Evolutionary conservation across 306 rosid genomes (phyloP).

Genomic region (Quercus agrifolia): DNA sequence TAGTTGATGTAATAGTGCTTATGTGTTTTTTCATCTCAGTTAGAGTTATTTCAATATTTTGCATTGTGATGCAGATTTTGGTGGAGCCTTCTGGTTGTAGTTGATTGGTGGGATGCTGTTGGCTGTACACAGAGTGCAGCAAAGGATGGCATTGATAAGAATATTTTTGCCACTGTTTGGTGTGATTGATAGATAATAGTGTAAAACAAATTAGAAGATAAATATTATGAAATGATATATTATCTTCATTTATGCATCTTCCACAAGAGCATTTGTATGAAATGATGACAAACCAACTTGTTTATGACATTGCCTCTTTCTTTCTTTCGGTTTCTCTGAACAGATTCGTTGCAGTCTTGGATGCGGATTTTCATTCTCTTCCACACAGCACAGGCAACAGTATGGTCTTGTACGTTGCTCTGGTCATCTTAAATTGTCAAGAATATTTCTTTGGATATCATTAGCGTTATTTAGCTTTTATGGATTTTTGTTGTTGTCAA

Average conservation of each 20-base stretch:
- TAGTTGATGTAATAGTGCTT: slow-evolving; percentile 11
- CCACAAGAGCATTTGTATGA: background rate
- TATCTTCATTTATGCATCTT: slow-evolving; percentile 3
- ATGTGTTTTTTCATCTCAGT: slow-evolving; percentile 1
- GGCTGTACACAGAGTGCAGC: slow-evolving; percentile 99
- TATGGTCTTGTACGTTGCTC: slow-evolving; percentile 87
- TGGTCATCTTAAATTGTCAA: slow-evolving; percentile 12
- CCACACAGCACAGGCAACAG: slow-evolving; percentile 91
- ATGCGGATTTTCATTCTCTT: slow-evolving; percentile 98
- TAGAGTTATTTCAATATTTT: slow-evolving; percentile 12
- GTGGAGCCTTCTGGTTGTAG: slow-evolving; percentile 99
- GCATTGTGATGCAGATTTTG: slow-evolving; percentile 65
- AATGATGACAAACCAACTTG: slow-evolving; percentile 11
- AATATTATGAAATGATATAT: background rate
- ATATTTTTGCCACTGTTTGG: slow-evolving; percentile 1
- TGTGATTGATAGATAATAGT: background rate
- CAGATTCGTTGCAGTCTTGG: slow-evolving; percentile 93
- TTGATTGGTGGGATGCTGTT: slow-evolving; percentile 99
- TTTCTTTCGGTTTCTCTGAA: slow-evolving; percentile 78
- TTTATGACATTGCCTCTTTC: slow-evolving; percentile 15
- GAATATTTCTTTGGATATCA: slow-evolving; percentile 2
- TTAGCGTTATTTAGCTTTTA: background rate
- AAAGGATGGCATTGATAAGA: slow-evolving; percentile 92
- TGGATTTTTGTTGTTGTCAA: background rate
- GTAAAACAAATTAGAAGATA: background rate